Conservation (phyloP, 768 basidiomycete genomes). For the Pholiota molesta region DNA sequence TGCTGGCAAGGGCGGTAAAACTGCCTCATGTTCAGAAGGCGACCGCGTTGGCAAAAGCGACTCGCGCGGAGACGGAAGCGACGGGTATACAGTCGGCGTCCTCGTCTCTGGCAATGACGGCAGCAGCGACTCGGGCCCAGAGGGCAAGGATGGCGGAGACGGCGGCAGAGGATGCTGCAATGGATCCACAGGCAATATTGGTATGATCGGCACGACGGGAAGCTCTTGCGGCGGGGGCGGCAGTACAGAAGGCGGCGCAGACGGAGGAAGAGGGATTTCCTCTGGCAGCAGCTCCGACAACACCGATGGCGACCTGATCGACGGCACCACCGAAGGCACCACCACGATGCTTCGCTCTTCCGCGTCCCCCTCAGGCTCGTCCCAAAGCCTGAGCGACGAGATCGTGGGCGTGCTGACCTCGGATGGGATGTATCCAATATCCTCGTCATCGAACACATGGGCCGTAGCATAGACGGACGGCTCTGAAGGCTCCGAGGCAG, state of each 20-base stretch:
- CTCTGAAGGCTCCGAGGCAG: slow-evolving; percentile 37
- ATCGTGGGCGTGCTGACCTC: slow-evolving; percentile 44
- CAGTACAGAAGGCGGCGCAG: slow-evolving; percentile 15
- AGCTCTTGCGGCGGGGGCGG: background rate
- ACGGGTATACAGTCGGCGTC: slow-evolving; percentile 15
- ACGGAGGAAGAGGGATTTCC: slow-evolving; percentile 47
- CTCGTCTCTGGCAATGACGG: background rate
- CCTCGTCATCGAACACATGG: slow-evolving; percentile 38
- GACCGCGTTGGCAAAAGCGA: slow-evolving; percentile 3
- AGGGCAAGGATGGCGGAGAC: background rate
- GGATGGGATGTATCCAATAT: slow-evolving; percentile 44
- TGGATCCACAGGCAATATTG: background rate
- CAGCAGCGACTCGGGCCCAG: slow-evolving; percentile 18
- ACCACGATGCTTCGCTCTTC: slow-evolving; percentile 24
- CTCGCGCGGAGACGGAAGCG: slow-evolving; percentile 12
- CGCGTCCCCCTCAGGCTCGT: slow-evolving; percentile 22
- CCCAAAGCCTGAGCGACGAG: slow-evolving; percentile 33
- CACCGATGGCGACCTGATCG: slow-evolving; percentile 31
- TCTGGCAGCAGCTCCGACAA: slow-evolving; percentile 30
- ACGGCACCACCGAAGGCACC: slow-evolving; percentile 32
- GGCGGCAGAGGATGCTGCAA: background rate
- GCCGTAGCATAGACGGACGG: slow-evolving; percentile 55
- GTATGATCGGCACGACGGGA: background rate
- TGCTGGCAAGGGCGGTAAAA: slow-evolving; percentile 17
- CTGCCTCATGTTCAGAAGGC: slow-evolving; percentile 2